Evolutionary conservation across 2,329 filamentous ascomycete genomes (phyloP), one percentile per base, ranked within the genome.

Genomic region (Colletotrichum aenigma): DNA sequence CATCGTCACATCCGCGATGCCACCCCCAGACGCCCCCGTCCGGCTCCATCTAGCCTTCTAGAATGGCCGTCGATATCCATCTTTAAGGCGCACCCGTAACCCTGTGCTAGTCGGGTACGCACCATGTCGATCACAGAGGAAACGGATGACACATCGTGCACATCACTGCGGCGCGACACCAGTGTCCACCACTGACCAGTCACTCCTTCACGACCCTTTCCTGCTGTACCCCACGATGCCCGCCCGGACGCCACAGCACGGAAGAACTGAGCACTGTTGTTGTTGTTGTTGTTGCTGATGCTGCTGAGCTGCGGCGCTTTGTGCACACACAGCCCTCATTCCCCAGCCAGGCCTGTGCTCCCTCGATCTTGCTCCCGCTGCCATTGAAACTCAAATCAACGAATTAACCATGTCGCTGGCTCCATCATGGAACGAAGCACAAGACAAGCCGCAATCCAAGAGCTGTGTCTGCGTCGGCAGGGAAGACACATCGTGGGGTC

Each of bases 81-180:
- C 56, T n/a, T n/a, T 36, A 58, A 28, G 36, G 48, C 36, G 26
- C 30, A 36, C 26, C 52, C 36, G 61, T 36, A 28, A 66, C 48
- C 52, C 61, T 66, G 68, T 61, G 68, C 26, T 24, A 66, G 62
- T 43, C 55, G 28, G 55, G 34, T 52, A 52, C 67, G 55, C 55
- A 52, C 26, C 67, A 24, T 74, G 68, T 32, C 48, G 34, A 55
- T 62, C 21, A 66, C 52, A 52, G 61, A 34, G n/a, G 38, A 55
- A 32, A 66, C 56, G 64, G 69, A 73, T 73, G 73, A 73, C 70
- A 75, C 73, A 73, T 65, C 64, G 70, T 68, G 43, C 43, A 58
- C 64, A 36, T 60, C 69, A 34, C 43, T 21, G 56, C 24, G 30
- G 36, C 58, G 62, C 66, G 21, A 70, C 67, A 61, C 24, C 55